Evolutionary conservation across 257 asterid species (phyloP), one percentile per base, ranked within the genome.

Genomic region (Gentiana dahurica): DNA sequence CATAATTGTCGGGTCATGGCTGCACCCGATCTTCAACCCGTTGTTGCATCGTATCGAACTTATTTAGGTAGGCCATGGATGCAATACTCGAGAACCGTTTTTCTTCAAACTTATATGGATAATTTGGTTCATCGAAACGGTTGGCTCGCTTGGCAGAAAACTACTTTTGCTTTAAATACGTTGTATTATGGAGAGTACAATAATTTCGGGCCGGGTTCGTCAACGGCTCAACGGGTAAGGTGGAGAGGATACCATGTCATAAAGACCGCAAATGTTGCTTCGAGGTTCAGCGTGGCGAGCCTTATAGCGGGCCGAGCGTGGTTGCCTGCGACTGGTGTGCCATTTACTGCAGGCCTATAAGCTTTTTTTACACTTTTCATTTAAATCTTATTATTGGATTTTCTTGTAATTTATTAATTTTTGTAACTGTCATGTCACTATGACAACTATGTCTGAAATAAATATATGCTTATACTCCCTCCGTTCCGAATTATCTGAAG

Each of bases 51-150:
- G 1, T 53, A 66, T 7, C 60, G 63, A 1, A 89, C 97, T 1
- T 85, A 72, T 57, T 53, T 89, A 48, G 97, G 97, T 2, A 72
- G 97, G 8, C 97, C 97, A 0, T 89, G 97, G 97, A 84, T 77
- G 66, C 67, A 74, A 49, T 85, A 75, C 15, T 89, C 97, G 0
- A 72, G 91, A 57, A 89, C 97, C 4, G 91, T 85, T 13, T 48
- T 77, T 11, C 76, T 90, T 64, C 78, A 80, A 73, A 73, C 55
- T 8, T 90, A 66, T 37, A 53, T 90, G 0, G 97, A 71, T 10
- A 55, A 36, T 12, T 46, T 82, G 51, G 73, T 90, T 24, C 76
- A 61, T 12, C 89, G 77, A 4, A 74, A 69, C n/a, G 97, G 97
- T 0, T 90, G 97, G 97, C 69, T 85, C 6, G 66, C 72, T 10